Percentiles rank a stretch among this genome's conserved stretches.
Evolutionary conservation across 2,329 filamentous ascomycete species (phyloP).

Genomic region (Fusarium pseudograminearum): DNA sequence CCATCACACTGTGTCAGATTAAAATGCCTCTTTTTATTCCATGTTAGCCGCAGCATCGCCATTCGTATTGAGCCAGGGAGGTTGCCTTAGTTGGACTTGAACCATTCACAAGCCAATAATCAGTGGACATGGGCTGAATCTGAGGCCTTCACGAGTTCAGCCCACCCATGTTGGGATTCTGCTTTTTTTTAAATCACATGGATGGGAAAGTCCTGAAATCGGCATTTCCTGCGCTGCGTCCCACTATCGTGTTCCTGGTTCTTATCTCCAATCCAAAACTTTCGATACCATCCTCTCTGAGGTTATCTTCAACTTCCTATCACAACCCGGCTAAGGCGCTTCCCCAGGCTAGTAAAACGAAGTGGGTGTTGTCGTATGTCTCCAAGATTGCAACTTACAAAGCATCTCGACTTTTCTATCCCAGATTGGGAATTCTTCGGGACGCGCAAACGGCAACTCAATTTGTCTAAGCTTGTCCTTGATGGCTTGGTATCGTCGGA

Average conservation of each 20-base stretch:
- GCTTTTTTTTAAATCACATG: constrained; percentile 16
- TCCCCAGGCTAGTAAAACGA: constrained; percentile 22
- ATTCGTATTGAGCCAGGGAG: constrained; percentile 29
- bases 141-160: constrained; percentile 24
- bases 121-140: constrained; percentile 18
- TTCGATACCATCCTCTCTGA: constrained; percentile 9
- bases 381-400: constrained; percentile 5
- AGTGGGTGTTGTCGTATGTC: constrained; percentile 21
- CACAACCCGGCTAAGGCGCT: constrained; percentile 3
- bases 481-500: constrained; percentile 15
- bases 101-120: constrained; percentile 16
- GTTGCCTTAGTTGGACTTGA: constrained; percentile 8
- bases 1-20: constrained; percentile 37
- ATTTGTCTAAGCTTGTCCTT: constrained; percentile 6
- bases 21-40: constrained; percentile 27
- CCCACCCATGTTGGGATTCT: constrained; percentile 23
- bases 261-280: constrained; percentile 6
- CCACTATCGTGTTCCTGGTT: constrained; percentile 22
- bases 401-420: constrained; percentile 12
- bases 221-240: constrained; percentile 7
- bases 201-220: constrained; percentile 12
- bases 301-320: constrained; percentile 16
- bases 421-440: constrained; percentile 16
- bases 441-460: constrained; percentile 18
- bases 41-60: constrained; percentile 28